Base-by-base conservation (phyloP, 805 yeast genomes). In the Cyberlindnera japonica region DNA sequence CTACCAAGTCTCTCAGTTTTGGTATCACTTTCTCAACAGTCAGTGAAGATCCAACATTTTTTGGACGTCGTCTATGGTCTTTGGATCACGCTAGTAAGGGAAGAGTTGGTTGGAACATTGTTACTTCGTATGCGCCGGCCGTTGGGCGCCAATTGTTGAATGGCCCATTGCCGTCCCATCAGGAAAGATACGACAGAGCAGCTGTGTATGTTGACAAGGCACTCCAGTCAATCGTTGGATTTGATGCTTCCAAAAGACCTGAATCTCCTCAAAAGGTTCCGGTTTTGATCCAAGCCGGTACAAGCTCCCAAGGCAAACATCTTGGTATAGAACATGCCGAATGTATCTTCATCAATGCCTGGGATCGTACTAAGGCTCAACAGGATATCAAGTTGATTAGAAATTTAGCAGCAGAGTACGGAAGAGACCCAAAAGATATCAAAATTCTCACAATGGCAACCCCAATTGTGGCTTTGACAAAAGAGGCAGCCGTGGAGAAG, bases 81-180 rank as follows among this genome's bases (percentile, higher is more conserved):
- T 53, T 70, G 35, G 75, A 70, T 43, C 71, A 68, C 43, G 57
- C 68, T 28, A 60, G 69, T 6, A 55, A 56, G 8, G 75, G 74
- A 5, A 57, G 75, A 44, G 51, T 70, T 37, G 75, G 74, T 14
- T 70, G 75, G 75, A 70, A 70, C 47, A 62, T 70, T n/a, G 74
- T 70, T 21, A 62, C 72, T 7, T 64, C 71, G 1, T 68, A 68
- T 38, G 55, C 67, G 34, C 71, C 68, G 33, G 59, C 68, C 49
- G 73, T 69, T 5, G 67, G 73, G 3, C 53, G 65, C 41, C 67
- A 68, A 41, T 47, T 67, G 23, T 47, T 67, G 24, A 68, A 68
- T 43, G 47, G 44, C 5, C 45, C 48, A 6, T 32, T 49, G 33
- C 53, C 71, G 10, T 60, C 59, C 3, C 73, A 69, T 45, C 68